phyloP scores from a whole-genome alignment of 1,139 yeast genomes.

The Geotrichum restrictum region DNA sequence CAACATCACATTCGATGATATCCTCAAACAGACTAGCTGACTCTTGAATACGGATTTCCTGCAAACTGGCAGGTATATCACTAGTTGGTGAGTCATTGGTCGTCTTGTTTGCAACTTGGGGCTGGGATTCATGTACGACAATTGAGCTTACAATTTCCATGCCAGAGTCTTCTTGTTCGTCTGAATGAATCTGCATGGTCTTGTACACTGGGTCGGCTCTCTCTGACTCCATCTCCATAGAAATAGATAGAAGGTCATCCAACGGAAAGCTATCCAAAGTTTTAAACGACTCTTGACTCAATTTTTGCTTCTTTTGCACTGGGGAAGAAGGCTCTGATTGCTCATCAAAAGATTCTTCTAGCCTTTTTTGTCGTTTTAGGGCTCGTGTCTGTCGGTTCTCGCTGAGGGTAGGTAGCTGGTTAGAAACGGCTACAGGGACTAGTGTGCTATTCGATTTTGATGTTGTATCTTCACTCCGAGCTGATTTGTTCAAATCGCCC shows the following conservation, averaged over 20 bases:
- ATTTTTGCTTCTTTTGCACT: background rate
- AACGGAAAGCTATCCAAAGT: background rate
- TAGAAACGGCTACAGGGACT: too few relatives aligned
- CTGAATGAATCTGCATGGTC: background rate
- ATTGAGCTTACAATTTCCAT: conserved; percentile 4
- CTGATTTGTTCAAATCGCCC: background rate
- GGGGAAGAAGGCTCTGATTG: background rate
- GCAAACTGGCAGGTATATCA: too few relatives aligned
- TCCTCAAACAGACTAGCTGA: too few relatives aligned
- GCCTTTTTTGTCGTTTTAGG: conserved; percentile 2
- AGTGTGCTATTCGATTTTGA: too few relatives aligned
- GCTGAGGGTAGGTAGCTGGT: background rate
- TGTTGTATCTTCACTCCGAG: too few relatives aligned
- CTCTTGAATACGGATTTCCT: too few relatives aligned
- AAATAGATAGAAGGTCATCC: conserved; percentile 1
- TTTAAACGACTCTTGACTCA: background rate
- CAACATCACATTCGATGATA: too few relatives aligned
- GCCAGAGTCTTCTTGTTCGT: background rate
- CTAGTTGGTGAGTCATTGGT: too few relatives aligned
- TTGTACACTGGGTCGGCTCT: background rate
- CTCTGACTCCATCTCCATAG: background rate
- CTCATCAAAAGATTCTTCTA: too few relatives aligned
- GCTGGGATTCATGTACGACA: background rate
- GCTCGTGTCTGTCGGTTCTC: conserved; percentile 3
- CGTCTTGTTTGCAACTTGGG: too few relatives aligned